Evolutionary conservation across 805 yeast genomes (phyloP).

Genomic region (Barnettozyma siamensis): DNA sequence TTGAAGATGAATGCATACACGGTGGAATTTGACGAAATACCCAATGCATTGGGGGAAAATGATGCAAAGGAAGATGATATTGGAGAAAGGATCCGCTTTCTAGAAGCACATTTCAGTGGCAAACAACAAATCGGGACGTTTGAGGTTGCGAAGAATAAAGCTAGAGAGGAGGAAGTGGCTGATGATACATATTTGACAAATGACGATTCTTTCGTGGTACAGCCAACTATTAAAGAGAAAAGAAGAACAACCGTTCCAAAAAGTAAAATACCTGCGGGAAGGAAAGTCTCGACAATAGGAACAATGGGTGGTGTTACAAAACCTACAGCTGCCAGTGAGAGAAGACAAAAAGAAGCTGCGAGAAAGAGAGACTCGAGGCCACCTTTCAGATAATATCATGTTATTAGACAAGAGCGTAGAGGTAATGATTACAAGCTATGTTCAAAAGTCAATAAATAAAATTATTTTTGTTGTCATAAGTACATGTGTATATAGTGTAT

Average conservation of each 20-base stretch:
- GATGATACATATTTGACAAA: slow-evolving; percentile 28
- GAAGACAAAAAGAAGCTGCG: slow-evolving; percentile 11
- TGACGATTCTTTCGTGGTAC: slow-evolving; percentile 26
- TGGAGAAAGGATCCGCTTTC: slow-evolving; percentile 14
- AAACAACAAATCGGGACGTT: too few relatives aligned
- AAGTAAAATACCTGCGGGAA: slow-evolving; percentile 13
- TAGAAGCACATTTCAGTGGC: slow-evolving; percentile 17
- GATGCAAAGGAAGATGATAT: slow-evolving; percentile 16
- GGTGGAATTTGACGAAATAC: slow-evolving; percentile 49
- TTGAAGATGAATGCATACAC: slow-evolving; percentile 85
- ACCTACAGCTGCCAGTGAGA: slow-evolving; percentile 21
- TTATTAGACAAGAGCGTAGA: too few relatives aligned
- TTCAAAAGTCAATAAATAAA: too few relatives aligned
- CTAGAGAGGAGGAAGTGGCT: background rate
- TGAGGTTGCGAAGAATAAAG: background rate
- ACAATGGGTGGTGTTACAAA: slow-evolving; percentile 11
- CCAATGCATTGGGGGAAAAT: slow-evolving; percentile 10
- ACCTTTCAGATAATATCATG: slow-evolving; percentile 17
- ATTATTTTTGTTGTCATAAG: too few relatives aligned
- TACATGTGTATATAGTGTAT: too few relatives aligned
- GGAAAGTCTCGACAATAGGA: slow-evolving; percentile 5
- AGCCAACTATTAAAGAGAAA: slow-evolving; percentile 15
- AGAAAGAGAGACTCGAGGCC: slow-evolving; percentile 18
- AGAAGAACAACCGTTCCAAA: slow-evolving; percentile 8
- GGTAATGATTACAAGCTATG: too few relatives aligned